Evolutionary conservation across 2,329 filamentous ascomycete genomes (phyloP), one percentile per base, ranked within the genome.

Genomic region (Nemania sp.): DNA sequence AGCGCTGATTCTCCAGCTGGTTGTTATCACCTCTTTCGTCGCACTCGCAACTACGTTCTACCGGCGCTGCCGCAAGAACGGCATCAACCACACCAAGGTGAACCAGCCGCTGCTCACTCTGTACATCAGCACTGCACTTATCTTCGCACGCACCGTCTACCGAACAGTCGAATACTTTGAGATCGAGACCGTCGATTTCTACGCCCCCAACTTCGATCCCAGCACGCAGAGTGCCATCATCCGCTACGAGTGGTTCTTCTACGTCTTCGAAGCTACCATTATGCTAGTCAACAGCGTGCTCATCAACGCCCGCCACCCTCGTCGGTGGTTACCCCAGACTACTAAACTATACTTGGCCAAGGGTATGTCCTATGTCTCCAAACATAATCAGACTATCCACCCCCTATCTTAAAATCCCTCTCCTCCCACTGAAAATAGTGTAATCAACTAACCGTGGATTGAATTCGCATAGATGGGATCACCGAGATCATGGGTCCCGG

Each of bases 221-320:
- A 71, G 59, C 32, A 73, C 70, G 1, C 69, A 86, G 1, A 83
- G 80, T 11, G 82, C 84, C 0, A 77, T 87, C 24, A 67, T 88
- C n/a, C 81, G 85, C 24, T 85, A 88, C 70, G 87, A 89, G 75
- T 87, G 83, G 82, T 89, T 83, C 76, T 89, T 89, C 69, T 88
- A 85, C 72, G 80, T 88, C 22, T 89, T 89, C 66, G 87, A 89
- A 77, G 84, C 81, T 1, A 70, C 74, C 0, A 74, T 87, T 13
- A 89, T 89, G 87, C 71, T 88, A 0, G 47, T 72, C 52, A 89
- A 89, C 70, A 79, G 80, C 10, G 75, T 80, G 35, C 73, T 89
- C 71, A 80, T 86, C 75, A 89, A 88, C 66, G 45, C 80, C 2
- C 77, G 83, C 4, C 84, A 88, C 69, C 86, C 87, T 24, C 80